Evolutionary conservation across 495 filamentous ascomycete genomes (phyloP).

Genomic region (Penicillium coprophilum): DNA sequence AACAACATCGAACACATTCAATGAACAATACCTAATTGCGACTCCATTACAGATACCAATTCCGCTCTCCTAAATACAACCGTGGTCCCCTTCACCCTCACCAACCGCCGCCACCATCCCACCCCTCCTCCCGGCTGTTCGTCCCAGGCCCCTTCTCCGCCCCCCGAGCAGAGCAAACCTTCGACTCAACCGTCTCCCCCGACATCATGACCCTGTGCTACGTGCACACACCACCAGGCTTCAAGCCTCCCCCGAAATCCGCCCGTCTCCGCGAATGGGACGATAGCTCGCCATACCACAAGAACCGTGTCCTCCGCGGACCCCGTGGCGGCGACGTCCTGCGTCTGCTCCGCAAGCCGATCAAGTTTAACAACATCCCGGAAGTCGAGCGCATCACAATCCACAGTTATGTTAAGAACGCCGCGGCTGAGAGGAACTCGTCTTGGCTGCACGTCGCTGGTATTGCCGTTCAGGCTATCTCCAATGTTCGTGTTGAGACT

Average conservation of each 20-base stretch:
- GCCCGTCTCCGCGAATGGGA: constrained; percentile 85
- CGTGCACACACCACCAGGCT: constrained; percentile 75
- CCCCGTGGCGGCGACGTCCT: constrained; percentile 73
- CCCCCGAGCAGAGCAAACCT: constrained; percentile 87
- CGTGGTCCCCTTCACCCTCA: constrained; percentile 91
- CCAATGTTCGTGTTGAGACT: constrained; percentile 68
- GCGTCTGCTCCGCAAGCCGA: constrained; percentile 69
- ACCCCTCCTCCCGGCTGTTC: constrained; percentile 83
- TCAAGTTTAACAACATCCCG: constrained; percentile 84
- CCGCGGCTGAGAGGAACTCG: constrained; percentile 58
- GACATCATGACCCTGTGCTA: constrained; percentile 91
- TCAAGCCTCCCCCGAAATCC: constrained; percentile 56
- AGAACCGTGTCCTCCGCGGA: constrained; percentile 78
- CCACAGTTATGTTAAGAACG: constrained; percentile 64
- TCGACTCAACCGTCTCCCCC: constrained; percentile 77
- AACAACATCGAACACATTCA: constrained; percentile 1
- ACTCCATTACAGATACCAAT: constrained; percentile 70
- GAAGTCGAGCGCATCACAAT: constrained; percentile 77
- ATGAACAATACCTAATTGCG: constrained; percentile 17
- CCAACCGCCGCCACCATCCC: constrained; percentile 78
- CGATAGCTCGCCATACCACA: constrained; percentile 87
- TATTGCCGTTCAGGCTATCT: constrained; percentile 81
- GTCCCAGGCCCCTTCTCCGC: constrained; percentile 90
- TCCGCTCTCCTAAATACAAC: constrained; percentile 86
- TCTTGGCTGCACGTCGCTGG: constrained; percentile 75